phyloP scores from a whole-genome alignment of 2,329 filamentous ascomycete genomes.

The Claviceps paspali region DNA sequence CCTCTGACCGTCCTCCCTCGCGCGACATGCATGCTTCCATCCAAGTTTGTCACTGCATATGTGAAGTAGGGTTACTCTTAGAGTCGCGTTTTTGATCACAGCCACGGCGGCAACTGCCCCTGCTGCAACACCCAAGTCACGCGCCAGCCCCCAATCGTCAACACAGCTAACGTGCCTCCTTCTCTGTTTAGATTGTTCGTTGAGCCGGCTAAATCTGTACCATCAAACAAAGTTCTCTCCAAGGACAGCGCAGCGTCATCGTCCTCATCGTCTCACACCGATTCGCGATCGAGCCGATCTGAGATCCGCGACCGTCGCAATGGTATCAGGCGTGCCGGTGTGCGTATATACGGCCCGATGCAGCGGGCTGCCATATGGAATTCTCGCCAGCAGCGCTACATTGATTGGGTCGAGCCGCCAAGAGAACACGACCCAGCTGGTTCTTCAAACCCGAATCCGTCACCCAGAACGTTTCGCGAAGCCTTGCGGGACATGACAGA shows the following conservation, averaged over 20 bases:
- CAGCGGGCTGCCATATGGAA: conserved; percentile 12
- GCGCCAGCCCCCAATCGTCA: background rate
- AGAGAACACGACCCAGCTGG: conserved; percentile 3
- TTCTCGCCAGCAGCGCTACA: conserved; percentile 7
- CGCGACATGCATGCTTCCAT: background rate
- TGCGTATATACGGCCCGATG: conserved; percentile 14
- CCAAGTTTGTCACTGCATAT: background rate
- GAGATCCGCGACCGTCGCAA: conserved; percentile 17
- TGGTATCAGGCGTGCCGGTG: conserved; percentile 10
- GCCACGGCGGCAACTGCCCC: background rate
- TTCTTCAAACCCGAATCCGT: background rate
- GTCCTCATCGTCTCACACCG: conserved; percentile 21
- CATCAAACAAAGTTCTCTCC: conserved; percentile 19
- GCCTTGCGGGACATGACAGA: conserved; percentile 9
- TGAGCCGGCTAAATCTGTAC: conserved; percentile 29
- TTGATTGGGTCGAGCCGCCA: conserved; percentile 12
- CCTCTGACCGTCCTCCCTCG: background rate
- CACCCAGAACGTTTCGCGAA: conserved; percentile 4
- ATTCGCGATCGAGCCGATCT: conserved; percentile 21
- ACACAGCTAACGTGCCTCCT: conserved; percentile 7
- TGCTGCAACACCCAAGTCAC: background rate
- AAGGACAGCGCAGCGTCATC: conserved; percentile 16
- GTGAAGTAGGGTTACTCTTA: background rate
- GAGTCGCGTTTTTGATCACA: conserved; percentile 7
- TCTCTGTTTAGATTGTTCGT: conserved; percentile 25